Conservation (phyloP, 805 yeast species). For the Myxozyma mucilagina region DNA sequence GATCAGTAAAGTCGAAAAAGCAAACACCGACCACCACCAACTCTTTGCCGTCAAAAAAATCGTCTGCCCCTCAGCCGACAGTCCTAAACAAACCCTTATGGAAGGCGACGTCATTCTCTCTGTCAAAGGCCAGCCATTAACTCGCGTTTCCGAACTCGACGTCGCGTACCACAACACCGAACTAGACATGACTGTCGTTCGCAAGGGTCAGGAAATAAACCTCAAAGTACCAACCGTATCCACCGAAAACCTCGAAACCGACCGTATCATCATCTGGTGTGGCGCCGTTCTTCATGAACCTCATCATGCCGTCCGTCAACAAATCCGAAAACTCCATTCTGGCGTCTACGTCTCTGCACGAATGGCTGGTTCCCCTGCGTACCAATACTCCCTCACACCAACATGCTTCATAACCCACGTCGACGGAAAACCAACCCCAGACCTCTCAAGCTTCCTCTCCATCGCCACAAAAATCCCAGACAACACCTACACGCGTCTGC, state of each 20-base stretch:
- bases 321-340: slow-evolving; percentile 73
- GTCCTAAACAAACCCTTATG: slow-evolving; percentile 37
- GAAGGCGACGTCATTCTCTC: slow-evolving; percentile 78
- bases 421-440: slow-evolving; percentile 71
- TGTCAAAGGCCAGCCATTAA: slow-evolving; percentile 64
- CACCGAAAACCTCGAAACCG: slow-evolving; percentile 58
- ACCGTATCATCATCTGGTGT: slow-evolving; percentile 73
- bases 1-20: slow-evolving; percentile 67
- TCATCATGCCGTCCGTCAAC: slow-evolving; percentile 90
- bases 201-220: slow-evolving; percentile 65
- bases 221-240: slow-evolving; percentile 65
- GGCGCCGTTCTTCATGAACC: slow-evolving; percentile 84
- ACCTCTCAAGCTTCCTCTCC: slow-evolving; percentile 63
- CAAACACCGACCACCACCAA: slow-evolving; percentile 65
- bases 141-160: slow-evolving; percentile 66
- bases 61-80: slow-evolving; percentile 43
- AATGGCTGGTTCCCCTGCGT: slow-evolving; percentile 81
- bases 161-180: slow-evolving; percentile 47
- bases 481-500: slow-evolving; percentile 74
- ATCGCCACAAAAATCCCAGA: slow-evolving; percentile 74
- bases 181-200: slow-evolving; percentile 62
- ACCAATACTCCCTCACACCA: slow-evolving; percentile 73
- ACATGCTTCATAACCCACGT: slow-evolving; percentile 89
- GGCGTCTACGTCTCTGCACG: slow-evolving; percentile 79
- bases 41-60: slow-evolving; percentile 70